phyloP scores from a whole-genome alignment of 192 early-diverging fungal genomes.

The Funneliformis mosseae region DNA sequence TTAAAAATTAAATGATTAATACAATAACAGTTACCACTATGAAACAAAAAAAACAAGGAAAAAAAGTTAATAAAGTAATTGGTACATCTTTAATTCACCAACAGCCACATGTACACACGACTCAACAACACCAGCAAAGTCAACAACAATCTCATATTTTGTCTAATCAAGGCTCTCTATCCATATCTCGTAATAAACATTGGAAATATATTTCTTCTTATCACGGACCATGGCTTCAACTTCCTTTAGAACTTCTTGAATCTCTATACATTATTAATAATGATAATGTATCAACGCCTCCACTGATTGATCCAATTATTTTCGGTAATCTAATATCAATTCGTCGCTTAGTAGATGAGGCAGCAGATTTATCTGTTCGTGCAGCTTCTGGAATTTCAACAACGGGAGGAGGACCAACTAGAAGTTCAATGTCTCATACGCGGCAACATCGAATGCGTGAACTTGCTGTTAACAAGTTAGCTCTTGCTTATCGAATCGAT shows the following conservation, averaged over 20 bases:
- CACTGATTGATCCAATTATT: conserved; percentile 27
- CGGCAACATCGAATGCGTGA: conserved; percentile 30
- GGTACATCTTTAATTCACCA: not conserved
- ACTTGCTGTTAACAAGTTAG: conserved; percentile 33
- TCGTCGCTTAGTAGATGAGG: conserved; percentile 31
- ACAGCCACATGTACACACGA: not conserved
- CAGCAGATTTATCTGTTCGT: conserved; percentile 28
- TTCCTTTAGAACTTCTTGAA: conserved; percentile 33
- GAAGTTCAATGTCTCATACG: conserved; percentile 31
- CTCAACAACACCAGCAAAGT: not conserved
- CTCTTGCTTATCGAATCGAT: conserved; percentile 31
- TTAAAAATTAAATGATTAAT: conserved; percentile 23
- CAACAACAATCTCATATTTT: conserved; percentile 1
- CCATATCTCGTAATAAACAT: conserved; percentile 31
- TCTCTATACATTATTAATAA: conserved; percentile 28
- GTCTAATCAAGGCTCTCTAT: conserved; percentile 15
- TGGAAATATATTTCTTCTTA: conserved; percentile 37
- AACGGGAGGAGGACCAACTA: conserved; percentile 7
- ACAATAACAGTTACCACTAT: conserved; percentile 12
- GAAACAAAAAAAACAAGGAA: conserved; percentile 3
- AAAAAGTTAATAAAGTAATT: conserved; percentile 8
- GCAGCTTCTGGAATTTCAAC: conserved; percentile 26
- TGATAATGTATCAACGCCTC: conserved; percentile 25
- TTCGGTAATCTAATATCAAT: conserved; percentile 31
- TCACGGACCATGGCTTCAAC: conserved; percentile 36